Base-by-base conservation (phyloP, 345 rosid species). In the Gynandropsis gynandra region DNA sequence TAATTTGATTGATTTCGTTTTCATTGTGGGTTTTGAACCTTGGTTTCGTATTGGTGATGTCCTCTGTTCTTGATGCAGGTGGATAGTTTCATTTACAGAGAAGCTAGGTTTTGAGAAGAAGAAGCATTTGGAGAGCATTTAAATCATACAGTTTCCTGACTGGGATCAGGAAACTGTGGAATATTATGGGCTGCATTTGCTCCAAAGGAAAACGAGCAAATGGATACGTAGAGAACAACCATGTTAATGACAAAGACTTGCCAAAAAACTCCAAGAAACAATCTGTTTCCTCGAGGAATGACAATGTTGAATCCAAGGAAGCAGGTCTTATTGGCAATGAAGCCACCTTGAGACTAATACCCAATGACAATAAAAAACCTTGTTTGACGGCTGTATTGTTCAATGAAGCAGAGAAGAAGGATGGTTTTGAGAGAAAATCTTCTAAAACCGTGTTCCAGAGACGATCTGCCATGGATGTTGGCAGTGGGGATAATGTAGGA, bases 101-200 rank as follows among this genome's bases (percentile, higher is more conserved):
- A 29, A 9, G 29, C 24, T 33, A 34, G 36, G 19, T 48, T 24
- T 39, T 49, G 55, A 17, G 38, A 13, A 13, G 33, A 10, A 18
- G 56, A 19, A 36, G 43, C 13, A 15, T 18, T 36, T 38, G 36
- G 8, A 59, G 14, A 14, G 46, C 12, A 29, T 16, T 39, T 41
- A 45, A 27, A 43, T 43, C 8, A 27, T 19, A 5, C 13, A 9
- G 50, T 45, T 52, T 10, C 58, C 34, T 47, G 16, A 8, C 18
- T 54, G 36, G 38, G 31, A 29, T 19, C 49, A 34, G 58, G 42
- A 8, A 29, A 24, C 31, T 42, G 34, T 37, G 42, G 52, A 38
- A 13, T 52, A 60, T 50, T 19, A 92, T 84, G 98, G 98, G 98
- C 4, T 85, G 98, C 80, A 75, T 87, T 68, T 84, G 89, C 84